Evolutionary conservation across 257 asterid genomes (phyloP), one percentile per base, ranked within the genome.

Genomic region (Solanum virginianum): DNA sequence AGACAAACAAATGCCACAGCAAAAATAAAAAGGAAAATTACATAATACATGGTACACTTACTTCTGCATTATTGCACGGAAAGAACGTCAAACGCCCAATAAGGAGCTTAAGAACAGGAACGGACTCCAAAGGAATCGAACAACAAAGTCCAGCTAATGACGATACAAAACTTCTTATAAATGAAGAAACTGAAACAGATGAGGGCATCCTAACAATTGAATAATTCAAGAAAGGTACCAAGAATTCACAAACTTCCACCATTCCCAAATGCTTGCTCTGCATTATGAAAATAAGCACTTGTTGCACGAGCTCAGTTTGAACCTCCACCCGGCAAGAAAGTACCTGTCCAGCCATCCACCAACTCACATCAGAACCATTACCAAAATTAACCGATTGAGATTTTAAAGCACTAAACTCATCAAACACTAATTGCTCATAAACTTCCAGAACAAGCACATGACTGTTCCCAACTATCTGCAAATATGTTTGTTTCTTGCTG

Each of bases 181-280:
- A 93, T 45, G 92, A 86, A 55, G 91, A 85, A 80, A 88, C 74
- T 63, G 92, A 85, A 81, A 85, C 88, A 18, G 87, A 85, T 70
- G 83, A 70, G 24, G 97, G 90, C 86, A 70, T 87, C 83, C 85
- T 90, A 85, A 97, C 86, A 63, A 94, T 83, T 18, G 94, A 89
- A 92, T 90, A 91, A 87, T 93, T 95, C 85, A 97, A 85, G 88
- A 97, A 92, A 87, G 98, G 97, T 84, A 90, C 87, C 91, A 97
- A 77, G 89, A 93, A 95, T n/a, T 94, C 95, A 92, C 97, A 94
- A 86, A 93, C 93, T 24, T 92, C 90, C 80, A 88, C 90, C 92
- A 90, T 90, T 85, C 97, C 94, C 36, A 90, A 85, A 82, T 92
- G 91, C 86, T 88, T 95, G 85, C 91, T 91, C 93, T 94, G 93